Evolutionary conservation across 2,329 filamentous ascomycete genomes (phyloP).

Genomic region (Neurospora crassa): DNA sequence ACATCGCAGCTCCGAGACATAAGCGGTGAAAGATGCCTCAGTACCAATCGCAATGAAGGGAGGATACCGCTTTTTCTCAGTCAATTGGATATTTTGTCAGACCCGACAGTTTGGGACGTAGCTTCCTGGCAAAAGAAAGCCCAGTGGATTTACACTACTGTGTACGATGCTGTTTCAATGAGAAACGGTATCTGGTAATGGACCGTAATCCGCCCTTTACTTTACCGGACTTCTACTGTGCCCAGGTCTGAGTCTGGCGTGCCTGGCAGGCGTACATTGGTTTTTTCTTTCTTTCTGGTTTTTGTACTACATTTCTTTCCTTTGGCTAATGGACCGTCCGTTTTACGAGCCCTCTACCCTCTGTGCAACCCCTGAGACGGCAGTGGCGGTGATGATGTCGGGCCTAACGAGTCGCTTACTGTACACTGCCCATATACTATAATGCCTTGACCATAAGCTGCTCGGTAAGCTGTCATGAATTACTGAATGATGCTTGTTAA

Average conservation of each 20-base stretch:
- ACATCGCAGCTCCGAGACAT: background rate
- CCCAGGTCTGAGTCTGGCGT: background rate
- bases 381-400: background rate
- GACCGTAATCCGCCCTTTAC: background rate
- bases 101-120: background rate
- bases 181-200: background rate
- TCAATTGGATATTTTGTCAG: background rate
- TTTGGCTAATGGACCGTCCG: background rate
- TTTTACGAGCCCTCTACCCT: background rate
- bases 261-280: background rate
- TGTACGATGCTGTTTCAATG: background rate
- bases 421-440: background rate
- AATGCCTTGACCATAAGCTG: background rate
- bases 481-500: background rate
- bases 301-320: no score
- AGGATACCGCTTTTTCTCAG: background rate
- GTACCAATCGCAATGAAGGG: background rate
- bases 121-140: background rate
- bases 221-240: background rate
- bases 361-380: background rate
- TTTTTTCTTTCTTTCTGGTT: background rate
- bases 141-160: background rate
- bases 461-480: background rate
- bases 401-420: background rate
- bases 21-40: background rate